Evolutionary conservation across 305 asterid genomes (phyloP).

Genomic region (Rubia peregrina): DNA sequence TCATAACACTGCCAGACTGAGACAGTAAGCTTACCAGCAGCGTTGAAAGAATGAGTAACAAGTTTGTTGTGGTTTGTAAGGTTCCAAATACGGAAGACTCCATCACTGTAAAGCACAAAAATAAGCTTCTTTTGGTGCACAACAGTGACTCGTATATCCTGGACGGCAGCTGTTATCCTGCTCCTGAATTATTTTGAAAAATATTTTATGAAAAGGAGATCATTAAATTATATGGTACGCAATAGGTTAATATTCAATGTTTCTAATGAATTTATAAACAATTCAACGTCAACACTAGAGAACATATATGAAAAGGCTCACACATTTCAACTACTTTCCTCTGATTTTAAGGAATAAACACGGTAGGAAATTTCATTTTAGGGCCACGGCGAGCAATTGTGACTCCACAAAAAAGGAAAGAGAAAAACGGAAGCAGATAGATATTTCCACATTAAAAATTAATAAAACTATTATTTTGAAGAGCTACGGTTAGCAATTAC

Average conservation of each 20-base stretch:
- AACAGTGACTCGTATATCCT: conserved; percentile 60
- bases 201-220: neutral
- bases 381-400: neutral
- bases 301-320: neutral
- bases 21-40: conserved; percentile 42
- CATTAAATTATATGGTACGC: neutral
- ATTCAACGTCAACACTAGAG: neutral
- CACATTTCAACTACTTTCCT: neutral
- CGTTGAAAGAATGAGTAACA: conserved; percentile 49
- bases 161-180: conserved; percentile 54
- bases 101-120: conserved; percentile 89
- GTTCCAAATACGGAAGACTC: conserved; percentile 82
- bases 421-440: neutral
- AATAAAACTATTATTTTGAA: neutral
- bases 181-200: conserved; percentile 35
- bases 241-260: neutral
- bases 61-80: conserved; percentile 46
- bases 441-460: neutral
- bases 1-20: conserved; percentile 19
- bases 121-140: conserved; percentile 51
- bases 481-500: neutral
- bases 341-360: neutral
- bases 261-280: neutral
- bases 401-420: neutral
- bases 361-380: neutral